phyloP scores from a whole-genome alignment of 192 early-diverging fungal genomes.

The Entomortierella chlamydospora region DNA sequence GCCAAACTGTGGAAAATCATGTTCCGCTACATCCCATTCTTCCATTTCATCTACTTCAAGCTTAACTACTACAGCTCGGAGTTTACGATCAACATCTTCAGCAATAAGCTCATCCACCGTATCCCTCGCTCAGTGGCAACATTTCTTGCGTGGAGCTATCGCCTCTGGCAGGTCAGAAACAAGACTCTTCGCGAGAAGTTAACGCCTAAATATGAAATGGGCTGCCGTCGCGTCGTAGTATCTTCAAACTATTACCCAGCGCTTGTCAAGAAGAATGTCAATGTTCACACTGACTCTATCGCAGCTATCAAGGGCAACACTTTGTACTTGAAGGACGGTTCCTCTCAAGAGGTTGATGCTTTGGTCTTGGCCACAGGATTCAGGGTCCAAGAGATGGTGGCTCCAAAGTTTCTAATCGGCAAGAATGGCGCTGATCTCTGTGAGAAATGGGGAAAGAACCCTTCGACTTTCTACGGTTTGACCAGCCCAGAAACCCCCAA shows the following conservation, averaged over 20 bases:
- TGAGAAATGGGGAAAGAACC: slow-evolving; percentile 52
- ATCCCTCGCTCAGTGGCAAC: slow-evolving; percentile 24
- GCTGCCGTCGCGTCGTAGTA: slow-evolving; percentile 57
- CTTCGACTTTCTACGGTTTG: slow-evolving; percentile 59
- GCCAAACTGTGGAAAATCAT: slow-evolving; percentile 41
- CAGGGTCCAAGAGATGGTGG: slow-evolving; percentile 49
- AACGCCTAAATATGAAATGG: slow-evolving; percentile 59
- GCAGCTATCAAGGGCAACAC: slow-evolving; percentile 40
- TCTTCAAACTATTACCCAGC: slow-evolving; percentile 52
- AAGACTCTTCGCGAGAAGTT: slow-evolving; percentile 48
- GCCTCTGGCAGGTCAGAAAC: slow-evolving; percentile 33
- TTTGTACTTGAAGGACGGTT: slow-evolving; percentile 48
- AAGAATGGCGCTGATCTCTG: slow-evolving; percentile 33
- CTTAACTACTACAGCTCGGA: slow-evolving; percentile 49
- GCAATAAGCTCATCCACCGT: slow-evolving; percentile 30
- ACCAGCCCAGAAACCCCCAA: slow-evolving; percentile 63
- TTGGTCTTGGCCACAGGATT: slow-evolving; percentile 68
- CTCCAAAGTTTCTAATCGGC: slow-evolving; percentile 51
- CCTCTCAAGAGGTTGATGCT: slow-evolving; percentile 56
- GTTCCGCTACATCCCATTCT: slow-evolving; percentile 59
- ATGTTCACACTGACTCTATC: slow-evolving; percentile 39
- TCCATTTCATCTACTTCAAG: slow-evolving; percentile 42
- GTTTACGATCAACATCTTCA: slow-evolving; percentile 44
- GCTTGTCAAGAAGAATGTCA: slow-evolving; percentile 39
- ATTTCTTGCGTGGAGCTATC: slow-evolving; percentile 23